Evolutionary conservation across 495 filamentous ascomycete species (phyloP).

Genomic region (Monascus purpureus): DNA sequence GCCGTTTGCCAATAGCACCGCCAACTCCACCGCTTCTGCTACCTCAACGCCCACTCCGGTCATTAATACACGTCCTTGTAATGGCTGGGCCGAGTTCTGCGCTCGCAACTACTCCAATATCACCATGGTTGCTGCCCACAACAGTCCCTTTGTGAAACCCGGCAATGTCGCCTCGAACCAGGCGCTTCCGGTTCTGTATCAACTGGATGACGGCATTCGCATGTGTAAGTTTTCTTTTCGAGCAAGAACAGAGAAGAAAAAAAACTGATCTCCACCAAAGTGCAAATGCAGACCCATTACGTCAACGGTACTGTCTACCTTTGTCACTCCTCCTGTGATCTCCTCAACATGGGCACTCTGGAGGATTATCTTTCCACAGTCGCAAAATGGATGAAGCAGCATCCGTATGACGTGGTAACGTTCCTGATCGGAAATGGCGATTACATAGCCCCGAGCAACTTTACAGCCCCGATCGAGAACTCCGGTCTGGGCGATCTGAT

Average conservation of each 20-base stretch:
- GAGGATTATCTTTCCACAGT: slow-evolving; percentile 59
- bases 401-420: slow-evolving; percentile 88
- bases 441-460: slow-evolving; percentile 45
- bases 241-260: not conserved
- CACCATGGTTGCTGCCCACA: slow-evolving; percentile 75
- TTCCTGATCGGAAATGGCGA: slow-evolving; percentile 78
- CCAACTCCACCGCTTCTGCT: too few species aligned
- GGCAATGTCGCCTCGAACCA: slow-evolving; percentile 74
- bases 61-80: slow-evolving; percentile 71
- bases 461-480: slow-evolving; percentile 43
- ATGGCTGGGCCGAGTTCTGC: slow-evolving; percentile 78
- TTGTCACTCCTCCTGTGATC: slow-evolving; percentile 66
- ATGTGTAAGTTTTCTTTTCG: slow-evolving; percentile 40
- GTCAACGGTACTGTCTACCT: slow-evolving; percentile 45
- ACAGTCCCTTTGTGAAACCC: slow-evolving; percentile 61
- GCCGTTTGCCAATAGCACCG: slow-evolving; percentile 27
- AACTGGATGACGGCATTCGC: slow-evolving; percentile 78
- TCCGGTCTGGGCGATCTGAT: slow-evolving; percentile 56
- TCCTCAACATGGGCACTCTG: slow-evolving; percentile 67
- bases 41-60: slow-evolving; percentile 28
- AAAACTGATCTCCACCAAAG: slow-evolving; percentile 14
- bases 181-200: slow-evolving; percentile 46
- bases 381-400: slow-evolving; percentile 51
- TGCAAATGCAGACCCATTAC: slow-evolving; percentile 76
- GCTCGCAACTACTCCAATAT: slow-evolving; percentile 73